These are phyloP conservation scores for Blumeria hordei DNA, from an alignment of 2,329 filamentous ascomycete genomes.

Conservation along the genomic window DNA sequence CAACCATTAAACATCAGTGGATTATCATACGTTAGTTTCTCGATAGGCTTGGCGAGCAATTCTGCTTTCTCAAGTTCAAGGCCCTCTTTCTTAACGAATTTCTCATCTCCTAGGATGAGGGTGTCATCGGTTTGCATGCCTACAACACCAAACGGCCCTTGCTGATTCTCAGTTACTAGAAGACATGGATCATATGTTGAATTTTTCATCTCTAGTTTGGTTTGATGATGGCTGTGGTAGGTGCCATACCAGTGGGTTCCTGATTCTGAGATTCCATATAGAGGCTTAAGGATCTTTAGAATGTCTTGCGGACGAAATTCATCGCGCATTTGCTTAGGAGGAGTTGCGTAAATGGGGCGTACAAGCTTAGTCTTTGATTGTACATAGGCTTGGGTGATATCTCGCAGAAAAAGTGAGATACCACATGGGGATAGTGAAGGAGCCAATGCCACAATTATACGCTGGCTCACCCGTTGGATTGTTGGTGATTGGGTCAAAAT, in stretches of 20 bases:
- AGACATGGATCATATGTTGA: slow-evolving; percentile 1
- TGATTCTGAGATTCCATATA: slow-evolving; percentile 2
- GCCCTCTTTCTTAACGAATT: not conserved
- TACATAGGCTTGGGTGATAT: not conserved
- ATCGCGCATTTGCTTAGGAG: not conserved
- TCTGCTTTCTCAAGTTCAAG: not conserved
- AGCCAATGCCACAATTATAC: not conserved
- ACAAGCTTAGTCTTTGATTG: not conserved
- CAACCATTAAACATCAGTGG: slow-evolving; percentile 2
- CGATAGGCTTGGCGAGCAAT: slow-evolving; percentile 1
- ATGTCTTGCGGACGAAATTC: not conserved
- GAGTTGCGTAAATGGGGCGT: not conserved
- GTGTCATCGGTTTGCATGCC: slow-evolving; percentile 3
- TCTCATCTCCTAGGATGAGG: slow-evolving; percentile 1
- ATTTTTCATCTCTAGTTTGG: not conserved
- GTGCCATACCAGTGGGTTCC: slow-evolving; percentile 1
- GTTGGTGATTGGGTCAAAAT: not conserved
- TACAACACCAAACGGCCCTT: slow-evolving; percentile 1
- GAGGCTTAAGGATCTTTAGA: not conserved
- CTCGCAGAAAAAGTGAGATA: not conserved
- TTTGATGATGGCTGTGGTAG: not conserved
- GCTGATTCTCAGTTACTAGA: not conserved
- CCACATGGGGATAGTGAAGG: not conserved
- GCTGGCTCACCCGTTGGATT: not conserved
- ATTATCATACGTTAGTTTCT: not conserved